Conservation (phyloP, 2,329 filamentous ascomycete genomes). For the Aspergillus eucalypticola region DNA sequence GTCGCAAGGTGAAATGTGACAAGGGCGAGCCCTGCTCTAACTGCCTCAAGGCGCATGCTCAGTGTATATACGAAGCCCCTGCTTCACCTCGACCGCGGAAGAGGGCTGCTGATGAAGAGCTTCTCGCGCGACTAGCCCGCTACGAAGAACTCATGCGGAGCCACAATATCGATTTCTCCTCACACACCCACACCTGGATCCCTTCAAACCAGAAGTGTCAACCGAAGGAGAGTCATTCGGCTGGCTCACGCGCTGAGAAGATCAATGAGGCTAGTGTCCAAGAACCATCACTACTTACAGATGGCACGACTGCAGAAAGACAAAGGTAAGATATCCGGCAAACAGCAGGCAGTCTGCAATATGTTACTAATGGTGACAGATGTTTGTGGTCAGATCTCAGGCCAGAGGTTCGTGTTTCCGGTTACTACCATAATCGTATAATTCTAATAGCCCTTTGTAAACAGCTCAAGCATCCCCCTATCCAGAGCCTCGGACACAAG, state of each 20-base stretch:
- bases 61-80: conserved; percentile 50
- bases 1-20: conserved; percentile 72
- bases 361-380: neutral
- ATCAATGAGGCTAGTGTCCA: no score
- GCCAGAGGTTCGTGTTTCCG: neutral
- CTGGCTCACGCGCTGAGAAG: no score
- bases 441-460: neutral
- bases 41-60: conserved; percentile 63
- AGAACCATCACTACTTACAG: no score
- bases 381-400: neutral
- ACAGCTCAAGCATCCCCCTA: conserved; percentile 1
- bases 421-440: neutral
- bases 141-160: conserved; percentile 67
- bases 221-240: neutral
- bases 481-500: neutral
- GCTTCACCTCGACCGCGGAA: conserved; percentile 55
- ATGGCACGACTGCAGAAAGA: neutral
- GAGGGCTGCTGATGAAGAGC: conserved; percentile 66
- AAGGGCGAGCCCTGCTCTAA: conserved; percentile 69
- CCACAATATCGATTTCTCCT: conserved; percentile 64
- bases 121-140: conserved; percentile 64
- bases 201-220: neutral
- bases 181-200: neutral
- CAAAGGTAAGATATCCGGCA: neutral
- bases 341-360: no score